phyloP scores from a whole-genome alignment of 2,329 filamentous ascomycete genomes.

The Trichoderma gracile region DNA sequence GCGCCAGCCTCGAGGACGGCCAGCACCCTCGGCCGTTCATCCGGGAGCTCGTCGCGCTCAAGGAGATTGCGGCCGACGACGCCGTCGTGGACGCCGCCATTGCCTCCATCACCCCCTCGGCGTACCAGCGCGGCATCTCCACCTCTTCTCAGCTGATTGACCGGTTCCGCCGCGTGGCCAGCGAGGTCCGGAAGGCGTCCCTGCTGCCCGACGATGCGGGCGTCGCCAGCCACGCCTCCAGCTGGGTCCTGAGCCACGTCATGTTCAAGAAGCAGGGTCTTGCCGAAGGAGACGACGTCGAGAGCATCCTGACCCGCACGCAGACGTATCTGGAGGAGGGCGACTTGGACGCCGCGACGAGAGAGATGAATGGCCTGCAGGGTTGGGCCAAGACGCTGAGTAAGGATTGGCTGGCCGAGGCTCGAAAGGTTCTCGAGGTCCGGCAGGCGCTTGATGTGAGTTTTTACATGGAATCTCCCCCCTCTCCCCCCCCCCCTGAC shows the following conservation, averaged over 20 bases:
- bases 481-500: background rate
- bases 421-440: constrained; percentile 89
- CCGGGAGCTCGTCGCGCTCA: constrained; percentile 88
- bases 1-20: constrained; percentile 75
- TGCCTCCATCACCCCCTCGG: constrained; percentile 88
- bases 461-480: background rate
- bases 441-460: constrained; percentile 93
- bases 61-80: constrained; percentile 84
- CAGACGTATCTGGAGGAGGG: constrained; percentile 92
- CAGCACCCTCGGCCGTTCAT: constrained; percentile 78
- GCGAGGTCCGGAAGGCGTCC: constrained; percentile 90
- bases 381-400: constrained; percentile 96
- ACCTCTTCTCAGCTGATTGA: constrained; percentile 85
- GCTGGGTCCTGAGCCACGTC: constrained; percentile 85
- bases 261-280: constrained; percentile 94
- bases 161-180: constrained; percentile 88
- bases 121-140: constrained; percentile 90
- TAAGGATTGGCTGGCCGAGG: constrained; percentile 90
- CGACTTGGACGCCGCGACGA: constrained; percentile 83
- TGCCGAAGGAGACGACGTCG: constrained; percentile 82
- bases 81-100: constrained; percentile 90
- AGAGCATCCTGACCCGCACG: constrained; percentile 86
- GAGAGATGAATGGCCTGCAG: constrained; percentile 90
- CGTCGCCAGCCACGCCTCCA: constrained; percentile 90
- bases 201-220: constrained; percentile 91